Conservation (phyloP, 2,329 filamentous ascomycete genomes). For the Neospermospora avenae region DNA sequence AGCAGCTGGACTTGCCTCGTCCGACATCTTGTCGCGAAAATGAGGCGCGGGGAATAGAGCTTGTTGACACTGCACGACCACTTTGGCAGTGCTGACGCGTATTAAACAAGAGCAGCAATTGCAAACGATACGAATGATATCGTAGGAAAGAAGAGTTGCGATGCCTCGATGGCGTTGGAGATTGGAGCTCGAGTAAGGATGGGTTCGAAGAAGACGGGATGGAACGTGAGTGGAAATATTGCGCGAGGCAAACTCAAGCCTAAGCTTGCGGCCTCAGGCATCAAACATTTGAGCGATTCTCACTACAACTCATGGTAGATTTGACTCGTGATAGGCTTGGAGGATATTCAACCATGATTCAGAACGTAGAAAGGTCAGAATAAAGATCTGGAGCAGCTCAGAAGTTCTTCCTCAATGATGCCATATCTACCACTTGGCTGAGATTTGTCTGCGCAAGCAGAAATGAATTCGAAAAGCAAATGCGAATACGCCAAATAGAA, state of each 20-base stretch:
- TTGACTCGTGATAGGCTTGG: too few species aligned
- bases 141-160: conserved; percentile 17
- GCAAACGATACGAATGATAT: conserved; percentile 12
- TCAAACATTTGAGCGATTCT: too few species aligned
- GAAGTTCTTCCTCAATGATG: background rate
- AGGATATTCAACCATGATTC: too few species aligned
- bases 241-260: background rate
- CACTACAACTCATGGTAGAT: too few species aligned
- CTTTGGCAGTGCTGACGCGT: conserved; percentile 23
- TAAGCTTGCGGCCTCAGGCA: too few species aligned
- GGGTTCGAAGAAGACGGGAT: background rate
- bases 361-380: too few species aligned
- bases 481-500: background rate
- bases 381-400: background rate
- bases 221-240: background rate
- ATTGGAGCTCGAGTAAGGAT: conserved; percentile 4
- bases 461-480: conserved; percentile 1
- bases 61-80: conserved; percentile 6
- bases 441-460: background rate
- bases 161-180: conserved; percentile 26
- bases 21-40: conserved; percentile 28
- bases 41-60: conserved; percentile 12
- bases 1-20: conserved; percentile 27
- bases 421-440: background rate
- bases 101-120: conserved; percentile 12